Conservation (phyloP, 768 basidiomycete species). For the Exsudoporus frostii region DNA sequence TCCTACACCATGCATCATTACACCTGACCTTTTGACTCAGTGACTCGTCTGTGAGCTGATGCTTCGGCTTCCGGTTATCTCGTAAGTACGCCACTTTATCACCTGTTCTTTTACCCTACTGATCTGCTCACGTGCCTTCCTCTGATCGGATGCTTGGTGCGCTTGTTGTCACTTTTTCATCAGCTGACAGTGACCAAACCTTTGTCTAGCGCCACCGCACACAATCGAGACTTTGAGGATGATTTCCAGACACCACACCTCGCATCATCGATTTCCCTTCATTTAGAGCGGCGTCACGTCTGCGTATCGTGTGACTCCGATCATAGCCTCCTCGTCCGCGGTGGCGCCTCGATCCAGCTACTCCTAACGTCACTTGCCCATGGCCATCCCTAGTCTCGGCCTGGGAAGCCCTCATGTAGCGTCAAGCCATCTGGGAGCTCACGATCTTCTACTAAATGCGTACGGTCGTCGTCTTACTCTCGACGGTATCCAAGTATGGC, state of each 20-base stretch:
- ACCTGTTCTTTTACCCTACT: background rate
- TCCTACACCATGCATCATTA: background rate
- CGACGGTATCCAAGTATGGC: background rate
- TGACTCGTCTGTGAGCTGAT: background rate
- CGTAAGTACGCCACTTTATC: background rate
- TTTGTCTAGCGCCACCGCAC: background rate
- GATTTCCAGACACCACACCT: background rate
- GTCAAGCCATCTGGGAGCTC: background rate
- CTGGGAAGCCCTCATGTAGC: background rate
- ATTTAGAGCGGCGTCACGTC: background rate
- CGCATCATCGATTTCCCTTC: background rate
- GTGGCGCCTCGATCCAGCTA: conserved; percentile 1
- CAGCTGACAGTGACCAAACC: background rate
- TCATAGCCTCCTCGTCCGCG: conserved; percentile 1
- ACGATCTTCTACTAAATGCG: background rate
- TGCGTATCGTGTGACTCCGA: background rate
- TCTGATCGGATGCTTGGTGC: background rate
- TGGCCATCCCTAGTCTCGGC: background rate
- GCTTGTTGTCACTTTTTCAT: background rate
- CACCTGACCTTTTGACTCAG: background rate
- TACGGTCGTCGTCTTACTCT: background rate
- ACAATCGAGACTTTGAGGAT: background rate
- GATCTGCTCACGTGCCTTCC: background rate
- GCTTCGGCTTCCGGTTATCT: background rate
- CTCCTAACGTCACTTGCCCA: background rate